phyloP scores from a whole-genome alignment of 768 basidiomycete genomes.

The Tephrocybe sp. region DNA sequence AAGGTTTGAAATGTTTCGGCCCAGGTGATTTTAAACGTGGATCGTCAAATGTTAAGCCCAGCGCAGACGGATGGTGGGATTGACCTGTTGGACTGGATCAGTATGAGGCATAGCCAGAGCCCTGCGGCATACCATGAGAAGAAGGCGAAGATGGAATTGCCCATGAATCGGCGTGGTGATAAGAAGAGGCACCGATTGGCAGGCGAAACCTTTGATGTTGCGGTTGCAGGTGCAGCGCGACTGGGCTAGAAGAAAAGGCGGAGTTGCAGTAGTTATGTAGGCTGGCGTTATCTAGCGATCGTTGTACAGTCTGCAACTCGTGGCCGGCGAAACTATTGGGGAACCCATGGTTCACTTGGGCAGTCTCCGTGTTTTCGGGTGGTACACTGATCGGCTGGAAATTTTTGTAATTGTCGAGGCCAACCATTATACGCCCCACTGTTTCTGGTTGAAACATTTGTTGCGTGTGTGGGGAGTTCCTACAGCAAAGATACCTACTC shows the following conservation, averaged over 20 bases:
- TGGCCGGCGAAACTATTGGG: neutral
- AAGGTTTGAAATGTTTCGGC: constrained; percentile 1
- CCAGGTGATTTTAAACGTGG: constrained; percentile 11
- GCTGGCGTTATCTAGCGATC: neutral
- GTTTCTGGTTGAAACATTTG: constrained; percentile 7
- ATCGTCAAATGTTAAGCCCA: neutral
- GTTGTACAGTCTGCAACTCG: neutral
- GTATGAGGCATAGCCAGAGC: constrained; percentile 4
- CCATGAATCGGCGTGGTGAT: constrained; percentile 4
- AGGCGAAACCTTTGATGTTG: neutral
- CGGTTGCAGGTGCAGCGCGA: neutral
- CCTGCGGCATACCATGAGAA: neutral
- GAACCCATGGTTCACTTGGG: neutral
- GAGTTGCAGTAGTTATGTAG: constrained; percentile 2
- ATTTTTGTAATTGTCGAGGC: constrained; percentile 3
- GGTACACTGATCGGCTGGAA: constrained; percentile 1
- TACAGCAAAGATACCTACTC: too few relatives aligned
- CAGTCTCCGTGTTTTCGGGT: neutral
- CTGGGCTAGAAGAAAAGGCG: neutral
- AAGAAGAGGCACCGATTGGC: neutral
- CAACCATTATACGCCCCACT: constrained; percentile 10
- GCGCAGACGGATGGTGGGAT: constrained; percentile 1
- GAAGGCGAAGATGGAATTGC: neutral
- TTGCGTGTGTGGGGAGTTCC: constrained; percentile 1
- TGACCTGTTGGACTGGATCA: constrained; percentile 7